Conservation (phyloP, 2,329 filamentous ascomycete genomes). For the Xylaria sp. region DNA sequence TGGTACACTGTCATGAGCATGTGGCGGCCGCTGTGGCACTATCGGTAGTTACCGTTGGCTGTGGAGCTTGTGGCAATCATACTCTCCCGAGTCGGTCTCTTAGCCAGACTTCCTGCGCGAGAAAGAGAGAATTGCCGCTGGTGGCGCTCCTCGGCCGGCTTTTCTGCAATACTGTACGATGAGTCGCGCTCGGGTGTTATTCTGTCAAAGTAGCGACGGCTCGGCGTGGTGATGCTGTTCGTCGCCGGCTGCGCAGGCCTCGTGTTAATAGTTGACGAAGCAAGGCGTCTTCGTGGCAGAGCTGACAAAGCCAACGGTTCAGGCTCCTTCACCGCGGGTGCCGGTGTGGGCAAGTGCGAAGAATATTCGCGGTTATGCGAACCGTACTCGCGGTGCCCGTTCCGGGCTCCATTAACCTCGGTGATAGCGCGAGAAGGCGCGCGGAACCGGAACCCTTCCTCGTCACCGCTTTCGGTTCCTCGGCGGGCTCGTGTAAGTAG, state of each 20-base stretch:
- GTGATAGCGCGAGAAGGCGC: constrained; percentile 62
- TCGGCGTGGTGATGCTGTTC: constrained; percentile 36
- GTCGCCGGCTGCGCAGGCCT: constrained; percentile 47
- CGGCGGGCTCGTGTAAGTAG: constrained; percentile 50
- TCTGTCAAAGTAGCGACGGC: constrained; percentile 54
- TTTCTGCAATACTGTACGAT: constrained; percentile 40
- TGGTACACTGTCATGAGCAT: constrained; percentile 39
- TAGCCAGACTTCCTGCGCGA: constrained; percentile 50
- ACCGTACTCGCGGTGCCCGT: constrained; percentile 44
- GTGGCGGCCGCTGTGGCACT: constrained; percentile 36
- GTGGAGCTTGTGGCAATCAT: constrained; percentile 45
- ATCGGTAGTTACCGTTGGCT: constrained; percentile 50
- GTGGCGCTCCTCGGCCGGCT: constrained; percentile 43
- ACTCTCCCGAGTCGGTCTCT: constrained; percentile 48
- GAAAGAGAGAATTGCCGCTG: constrained; percentile 51
- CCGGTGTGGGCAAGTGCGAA: constrained; percentile 40
- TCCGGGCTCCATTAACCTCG: constrained; percentile 49
- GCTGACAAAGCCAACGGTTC: constrained; percentile 46
- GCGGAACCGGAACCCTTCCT: constrained; percentile 55
- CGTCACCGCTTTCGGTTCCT: constrained; percentile 50
- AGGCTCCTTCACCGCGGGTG: constrained; percentile 39
- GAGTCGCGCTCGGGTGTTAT: constrained; percentile 45
- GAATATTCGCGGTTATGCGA: constrained; percentile 48
- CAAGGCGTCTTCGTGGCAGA: constrained; percentile 57
- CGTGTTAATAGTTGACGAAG: constrained; percentile 51